Percentiles rank a stretch among this genome's conserved stretches.
phyloP scores from a whole-genome alignment of 2,329 filamentous ascomycete species.

The Hypomyces rosellus region DNA sequence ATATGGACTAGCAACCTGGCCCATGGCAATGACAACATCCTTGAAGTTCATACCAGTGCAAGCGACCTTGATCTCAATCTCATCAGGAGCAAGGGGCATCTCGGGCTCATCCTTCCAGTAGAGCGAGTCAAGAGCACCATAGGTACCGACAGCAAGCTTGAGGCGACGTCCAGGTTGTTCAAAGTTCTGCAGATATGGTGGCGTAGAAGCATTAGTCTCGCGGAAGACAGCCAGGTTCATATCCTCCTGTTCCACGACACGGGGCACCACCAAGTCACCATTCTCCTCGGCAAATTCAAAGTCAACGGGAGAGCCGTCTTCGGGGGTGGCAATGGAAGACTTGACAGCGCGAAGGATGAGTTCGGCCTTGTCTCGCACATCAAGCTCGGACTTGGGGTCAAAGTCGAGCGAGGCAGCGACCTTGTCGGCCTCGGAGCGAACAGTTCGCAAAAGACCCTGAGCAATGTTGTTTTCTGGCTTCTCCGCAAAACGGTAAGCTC shows the following conservation, averaged over 20 bases:
- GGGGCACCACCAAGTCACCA: slow-evolving; percentile 23
- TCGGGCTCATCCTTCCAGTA: slow-evolving; percentile 33
- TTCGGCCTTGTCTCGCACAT: slow-evolving; percentile 22
- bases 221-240: slow-evolving; percentile 23
- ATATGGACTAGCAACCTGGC: slow-evolving; percentile 28
- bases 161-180: slow-evolving; percentile 26
- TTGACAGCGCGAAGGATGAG: slow-evolving; percentile 25
- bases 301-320: slow-evolving; percentile 18
- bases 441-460: slow-evolving; percentile 37
- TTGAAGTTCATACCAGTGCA: slow-evolving; percentile 40
- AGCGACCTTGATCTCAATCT: slow-evolving; percentile 38
- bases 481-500: slow-evolving; percentile 30
- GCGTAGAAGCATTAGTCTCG: slow-evolving; percentile 18
- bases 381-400: slow-evolving; percentile 29
- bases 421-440: slow-evolving; percentile 41
- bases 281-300: slow-evolving; percentile 25
- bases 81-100: slow-evolving; percentile 24
- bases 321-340: slow-evolving; percentile 14
- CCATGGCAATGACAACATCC: slow-evolving; percentile 40
- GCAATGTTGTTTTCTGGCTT: slow-evolving; percentile 39
- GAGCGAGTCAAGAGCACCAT: slow-evolving; percentile 33
- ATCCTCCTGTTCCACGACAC: slow-evolving; percentile 20
- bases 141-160: slow-evolving; percentile 32
- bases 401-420: slow-evolving; percentile 41
- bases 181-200: slow-evolving; percentile 32